Evolutionary conservation across 106 monocot genomes (phyloP).

Genomic region (Dendrobium huoshanense): DNA sequence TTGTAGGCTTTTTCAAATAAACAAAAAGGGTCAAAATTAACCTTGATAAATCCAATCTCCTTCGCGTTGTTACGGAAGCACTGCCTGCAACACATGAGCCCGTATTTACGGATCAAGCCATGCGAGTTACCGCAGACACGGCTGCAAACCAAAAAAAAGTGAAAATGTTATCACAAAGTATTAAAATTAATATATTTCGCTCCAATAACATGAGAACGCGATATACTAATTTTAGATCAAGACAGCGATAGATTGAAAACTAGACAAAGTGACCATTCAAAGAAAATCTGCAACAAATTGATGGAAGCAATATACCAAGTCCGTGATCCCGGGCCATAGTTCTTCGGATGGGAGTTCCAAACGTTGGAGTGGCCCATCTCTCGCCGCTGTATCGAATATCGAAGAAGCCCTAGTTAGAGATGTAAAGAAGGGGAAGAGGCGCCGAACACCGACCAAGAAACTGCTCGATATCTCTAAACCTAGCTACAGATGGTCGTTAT

Average conservation of each 20-base stretch:
- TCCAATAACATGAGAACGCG: neutral
- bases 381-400: neutral
- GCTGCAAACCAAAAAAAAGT: constrained; percentile 13
- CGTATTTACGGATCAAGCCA: constrained; percentile 45
- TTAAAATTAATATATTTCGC: neutral
- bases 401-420: neutral
- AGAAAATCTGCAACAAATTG: neutral
- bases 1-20: neutral
- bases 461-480: neutral
- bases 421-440: neutral
- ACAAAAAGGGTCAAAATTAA: constrained; percentile 1
- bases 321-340: constrained; percentile 34
- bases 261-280: neutral
- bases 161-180: neutral
- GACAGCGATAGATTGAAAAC: neutral
- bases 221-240: neutral
- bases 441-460: neutral
- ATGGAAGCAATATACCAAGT: constrained; percentile 12
- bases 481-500: neutral
- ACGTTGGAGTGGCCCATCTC: constrained; percentile 39
- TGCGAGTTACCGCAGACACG: constrained; percentile 46
- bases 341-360: constrained; percentile 41
- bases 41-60: constrained; percentile 52
- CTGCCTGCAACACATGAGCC: constrained; percentile 52
- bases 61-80: constrained; percentile 58